A percentile compares a stretch with the other conserved stretches of the same genome.
Evolutionary conservation across 2,329 filamentous ascomycete species (phyloP).

Genomic region (Dendrostoma leiphaemia): DNA sequence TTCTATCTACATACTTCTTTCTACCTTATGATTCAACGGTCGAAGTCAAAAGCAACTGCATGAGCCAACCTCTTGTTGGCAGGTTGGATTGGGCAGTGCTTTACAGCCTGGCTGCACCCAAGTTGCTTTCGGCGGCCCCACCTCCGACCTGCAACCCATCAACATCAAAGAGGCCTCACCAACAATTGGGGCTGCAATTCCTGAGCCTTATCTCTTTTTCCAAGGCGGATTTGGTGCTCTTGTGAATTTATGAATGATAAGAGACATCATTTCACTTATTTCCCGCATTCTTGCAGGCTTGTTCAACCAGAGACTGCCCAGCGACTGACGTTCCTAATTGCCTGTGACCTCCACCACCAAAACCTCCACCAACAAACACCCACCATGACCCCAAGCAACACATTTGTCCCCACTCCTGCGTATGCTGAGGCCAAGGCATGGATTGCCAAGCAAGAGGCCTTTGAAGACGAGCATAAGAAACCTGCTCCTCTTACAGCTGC

Average conservation of each 20-base stretch:
- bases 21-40: too few species aligned
- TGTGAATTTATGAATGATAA: too few species aligned
- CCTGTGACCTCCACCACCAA: conserved; percentile 4
- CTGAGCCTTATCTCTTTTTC: too few species aligned
- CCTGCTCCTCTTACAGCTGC: conserved; percentile 36
- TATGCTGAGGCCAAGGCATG: conserved; percentile 38
- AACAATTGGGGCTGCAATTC: background rate
- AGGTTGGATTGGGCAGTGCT: background rate
- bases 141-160: too few species aligned
- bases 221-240: too few species aligned
- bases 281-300: too few species aligned
- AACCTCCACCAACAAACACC: background rate
- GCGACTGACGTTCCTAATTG: too few species aligned
- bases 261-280: too few species aligned
- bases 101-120: background rate
- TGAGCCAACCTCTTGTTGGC: background rate
- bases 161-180: background rate
- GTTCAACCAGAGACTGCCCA: too few species aligned
- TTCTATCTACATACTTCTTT: too few species aligned
- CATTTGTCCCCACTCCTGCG: conserved; percentile 20
- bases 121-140: background rate
- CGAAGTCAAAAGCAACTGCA: too few species aligned
- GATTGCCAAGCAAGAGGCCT: conserved; percentile 38
- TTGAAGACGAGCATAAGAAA: conserved; percentile 27
- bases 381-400: conserved; percentile 18